phyloP scores from a whole-genome alignment of 2,329 filamentous ascomycete species.

The Polychaeton citri region DNA sequence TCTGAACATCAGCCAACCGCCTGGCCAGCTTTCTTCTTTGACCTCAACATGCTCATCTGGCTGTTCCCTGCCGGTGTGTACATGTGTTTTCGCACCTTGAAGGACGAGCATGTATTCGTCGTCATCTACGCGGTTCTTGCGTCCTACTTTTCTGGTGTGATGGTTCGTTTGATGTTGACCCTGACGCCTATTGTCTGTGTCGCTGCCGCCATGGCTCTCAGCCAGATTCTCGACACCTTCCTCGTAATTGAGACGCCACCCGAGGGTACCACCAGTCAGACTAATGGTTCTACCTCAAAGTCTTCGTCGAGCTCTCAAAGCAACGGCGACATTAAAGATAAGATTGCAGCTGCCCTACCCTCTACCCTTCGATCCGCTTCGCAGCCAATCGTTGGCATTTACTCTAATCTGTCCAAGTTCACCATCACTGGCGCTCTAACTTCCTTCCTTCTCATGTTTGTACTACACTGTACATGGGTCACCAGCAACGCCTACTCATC shows the following conservation, averaged over 20 bases:
- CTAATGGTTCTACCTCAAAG: slow-evolving; percentile 23
- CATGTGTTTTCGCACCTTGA: slow-evolving; percentile 87
- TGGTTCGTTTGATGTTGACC: slow-evolving; percentile 98
- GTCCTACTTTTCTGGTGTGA: slow-evolving; percentile 97
- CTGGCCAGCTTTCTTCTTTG: slow-evolving; percentile 99
- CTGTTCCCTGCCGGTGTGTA: slow-evolving; percentile 97
- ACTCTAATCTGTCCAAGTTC: slow-evolving; percentile 64
- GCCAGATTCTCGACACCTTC: slow-evolving; percentile 79
- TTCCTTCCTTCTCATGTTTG: slow-evolving; percentile 80
- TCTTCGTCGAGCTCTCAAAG: slow-evolving; percentile 7
- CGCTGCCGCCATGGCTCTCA: slow-evolving; percentile 76
- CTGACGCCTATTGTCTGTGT: slow-evolving; percentile 94
- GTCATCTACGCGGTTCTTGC: slow-evolving; percentile 94
- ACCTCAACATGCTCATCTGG: slow-evolving; percentile 97
- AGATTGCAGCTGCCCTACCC: slow-evolving; percentile 39
- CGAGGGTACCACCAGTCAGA: slow-evolving; percentile 22
- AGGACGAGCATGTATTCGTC: slow-evolving; percentile 94
- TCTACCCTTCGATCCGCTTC: slow-evolving; percentile 56
- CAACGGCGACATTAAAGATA: slow-evolving; percentile 35
- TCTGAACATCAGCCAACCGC: slow-evolving; percentile 98
- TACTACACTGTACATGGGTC: slow-evolving; percentile 97
- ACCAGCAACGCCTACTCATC: slow-evolving; percentile 98
- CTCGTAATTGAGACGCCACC: slow-evolving; percentile 53
- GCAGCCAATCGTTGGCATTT: slow-evolving; percentile 69
- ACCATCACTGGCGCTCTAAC: slow-evolving; percentile 60